These are phyloP conservation scores for Suillus americanus DNA, from an alignment of 768 basidiomycete genomes.

Conservation along the genomic window DNA sequence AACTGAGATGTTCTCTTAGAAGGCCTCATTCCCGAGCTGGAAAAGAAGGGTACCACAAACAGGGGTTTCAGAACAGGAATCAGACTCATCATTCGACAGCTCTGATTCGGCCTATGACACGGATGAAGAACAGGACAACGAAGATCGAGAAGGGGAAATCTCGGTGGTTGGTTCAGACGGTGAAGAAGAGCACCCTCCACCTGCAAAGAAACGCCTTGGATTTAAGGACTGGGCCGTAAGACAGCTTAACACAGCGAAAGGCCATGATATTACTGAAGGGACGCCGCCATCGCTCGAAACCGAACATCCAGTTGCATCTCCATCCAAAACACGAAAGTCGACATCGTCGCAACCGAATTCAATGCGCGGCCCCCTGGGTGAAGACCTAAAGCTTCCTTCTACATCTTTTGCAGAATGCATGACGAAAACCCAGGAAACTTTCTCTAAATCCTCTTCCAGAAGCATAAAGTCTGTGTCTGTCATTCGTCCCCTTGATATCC, in stretches of 20 bases:
- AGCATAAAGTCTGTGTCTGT: slow-evolving; percentile 52
- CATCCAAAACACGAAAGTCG: slow-evolving; percentile 49
- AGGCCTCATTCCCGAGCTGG: slow-evolving; percentile 55
- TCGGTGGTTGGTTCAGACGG: slow-evolving; percentile 17
- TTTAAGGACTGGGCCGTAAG: slow-evolving; percentile 93
- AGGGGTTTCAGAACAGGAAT: slow-evolving; percentile 32
- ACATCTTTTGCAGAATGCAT: slow-evolving; percentile 60
- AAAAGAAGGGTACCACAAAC: slow-evolving; percentile 33
- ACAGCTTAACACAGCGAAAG: slow-evolving; percentile 60
- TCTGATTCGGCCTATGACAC: slow-evolving; percentile 74
- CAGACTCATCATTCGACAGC: slow-evolving; percentile 73
- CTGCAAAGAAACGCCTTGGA: slow-evolving; percentile 42
- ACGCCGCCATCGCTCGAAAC: slow-evolving; percentile 10
- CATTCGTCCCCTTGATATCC: slow-evolving; percentile 64
- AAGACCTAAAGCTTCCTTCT: slow-evolving; percentile 61
- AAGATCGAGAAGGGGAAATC: slow-evolving; percentile 16
- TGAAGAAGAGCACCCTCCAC: slow-evolving; percentile 21
- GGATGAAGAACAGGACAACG: slow-evolving; percentile 24
- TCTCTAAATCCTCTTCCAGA: slow-evolving; percentile 13
- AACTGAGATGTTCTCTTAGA: slow-evolving; percentile 8
- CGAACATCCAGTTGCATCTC: slow-evolving; percentile 12
- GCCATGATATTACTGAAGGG: slow-evolving; percentile 33
- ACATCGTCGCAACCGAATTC: slow-evolving; percentile 19
- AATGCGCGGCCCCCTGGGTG: slow-evolving; percentile 81
- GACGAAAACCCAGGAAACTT: slow-evolving; percentile 10